Percentiles rank a stretch among this genome's conserved stretches.
These are phyloP conservation scores for Aspergillus homomorphus DNA, from an alignment of 495 filamentous ascomycete genomes.

Conservation along the genomic window DNA sequence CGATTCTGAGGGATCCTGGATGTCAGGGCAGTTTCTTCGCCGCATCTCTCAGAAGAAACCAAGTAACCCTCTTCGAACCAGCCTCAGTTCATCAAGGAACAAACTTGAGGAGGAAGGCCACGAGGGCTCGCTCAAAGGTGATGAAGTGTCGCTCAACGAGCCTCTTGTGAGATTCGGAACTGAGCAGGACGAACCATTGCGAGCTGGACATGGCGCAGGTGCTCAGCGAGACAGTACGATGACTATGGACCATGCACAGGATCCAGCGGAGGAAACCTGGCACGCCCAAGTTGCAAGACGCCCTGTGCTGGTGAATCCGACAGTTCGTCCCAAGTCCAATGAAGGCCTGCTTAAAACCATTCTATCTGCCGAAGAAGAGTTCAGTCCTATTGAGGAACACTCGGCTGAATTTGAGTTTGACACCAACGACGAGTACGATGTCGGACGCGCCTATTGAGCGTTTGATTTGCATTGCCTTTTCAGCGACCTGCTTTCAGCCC, in stretches of 20 bases:
- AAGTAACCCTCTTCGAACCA: slow-evolving; percentile 44
- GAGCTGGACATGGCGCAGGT: slow-evolving; percentile 38
- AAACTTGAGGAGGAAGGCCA: slow-evolving; percentile 23
- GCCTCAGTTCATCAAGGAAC: slow-evolving; percentile 40
- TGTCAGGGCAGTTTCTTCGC: slow-evolving; percentile 66
- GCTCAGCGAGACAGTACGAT: slow-evolving; percentile 26
- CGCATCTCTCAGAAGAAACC: slow-evolving; percentile 46
- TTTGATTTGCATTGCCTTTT: background rate
- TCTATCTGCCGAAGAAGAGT: slow-evolving; percentile 44
- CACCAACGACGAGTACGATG: slow-evolving; percentile 61
- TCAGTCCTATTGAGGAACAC: slow-evolving; percentile 35
- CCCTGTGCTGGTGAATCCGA: slow-evolving; percentile 45
- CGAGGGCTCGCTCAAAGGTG: slow-evolving; percentile 21
- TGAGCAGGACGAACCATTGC: slow-evolving; percentile 29
- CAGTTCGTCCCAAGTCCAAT: slow-evolving; percentile 56
- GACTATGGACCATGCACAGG: slow-evolving; percentile 18
- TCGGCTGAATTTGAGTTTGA: slow-evolving; percentile 54
- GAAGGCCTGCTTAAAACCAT: slow-evolving; percentile 65
- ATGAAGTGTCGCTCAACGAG: slow-evolving; percentile 59
- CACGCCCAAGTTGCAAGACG: slow-evolving; percentile 54
- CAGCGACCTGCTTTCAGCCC: background rate
- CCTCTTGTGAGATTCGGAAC: slow-evolving; percentile 55
- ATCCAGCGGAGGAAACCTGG: slow-evolving; percentile 40
- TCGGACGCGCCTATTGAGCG: slow-evolving; percentile 44
- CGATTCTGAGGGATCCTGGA: slow-evolving; percentile 90